Base-by-base conservation (phyloP, 2,329 filamentous ascomycete genomes). In the Truncatella angustata region DNA sequence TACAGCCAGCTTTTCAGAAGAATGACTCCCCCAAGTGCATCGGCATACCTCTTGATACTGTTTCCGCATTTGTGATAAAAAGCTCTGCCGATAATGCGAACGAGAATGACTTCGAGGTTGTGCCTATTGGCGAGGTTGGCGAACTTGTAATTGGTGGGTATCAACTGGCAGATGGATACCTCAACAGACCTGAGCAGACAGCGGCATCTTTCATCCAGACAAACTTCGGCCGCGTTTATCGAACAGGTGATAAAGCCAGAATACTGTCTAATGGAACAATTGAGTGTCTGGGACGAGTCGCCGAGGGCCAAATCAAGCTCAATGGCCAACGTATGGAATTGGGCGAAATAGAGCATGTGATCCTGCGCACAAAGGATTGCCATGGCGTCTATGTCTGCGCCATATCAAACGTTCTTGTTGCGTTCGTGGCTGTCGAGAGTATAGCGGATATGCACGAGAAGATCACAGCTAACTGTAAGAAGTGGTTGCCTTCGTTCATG, bases 401-500 rank as follows among this genome's bases (percentile, higher is more conserved):
- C 2, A 71, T 91, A 24, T 75, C 79, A 2, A 84, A 86, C 5
- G 80, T 79, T 3, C 70, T 97, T n/a, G 80, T 96, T 11, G 81
- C 85, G 0, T 96, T 93, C 63, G 90, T 87, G 56, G 80, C 85
- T 4, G 71, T 80, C 1, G 78, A 82, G 32, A 60, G 68, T 57
- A 6, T 52, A 1, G 57, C 61, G 5, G 62, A 66, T 5, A 60
- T 73, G 53, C 71, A 70, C 16, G 67, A 65, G 30, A 66, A 67
- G 24, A 72, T 96, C 10, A 62, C 81, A 28, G 64, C 75, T 14
- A 79, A 75, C 4, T 96, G 90, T 68, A 78, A 76, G 47, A 76
- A 78, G 47, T 96, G 91, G 90, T 76, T 97, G 1, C 90, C 91
- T 0, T 75, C 77, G 4, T 94, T 86, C 64, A 96, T 96, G 92